Percentiles rank a stretch among this genome's conserved stretches.
Conservation (phyloP, 345 rosid genomes). For the Microthlaspi erraticum region DNA sequence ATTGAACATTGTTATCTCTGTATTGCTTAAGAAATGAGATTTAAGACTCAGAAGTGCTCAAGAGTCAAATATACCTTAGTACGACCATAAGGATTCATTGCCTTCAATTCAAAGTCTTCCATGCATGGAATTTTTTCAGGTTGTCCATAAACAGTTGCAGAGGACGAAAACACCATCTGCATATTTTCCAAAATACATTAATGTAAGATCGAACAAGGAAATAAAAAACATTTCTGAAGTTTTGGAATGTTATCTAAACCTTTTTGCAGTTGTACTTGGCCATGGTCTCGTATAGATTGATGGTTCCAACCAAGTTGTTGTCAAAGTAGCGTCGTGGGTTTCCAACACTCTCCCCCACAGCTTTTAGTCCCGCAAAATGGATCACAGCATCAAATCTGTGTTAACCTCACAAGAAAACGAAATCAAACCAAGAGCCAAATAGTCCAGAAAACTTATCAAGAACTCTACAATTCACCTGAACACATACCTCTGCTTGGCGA, state of each 20-base stretch:
- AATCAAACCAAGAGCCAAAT: background rate
- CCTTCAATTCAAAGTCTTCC: conserved; percentile 70
- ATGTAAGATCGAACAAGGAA: background rate
- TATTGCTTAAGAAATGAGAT: conserved; percentile 18
- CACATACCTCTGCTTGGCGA: conserved; percentile 63
- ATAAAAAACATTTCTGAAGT: background rate
- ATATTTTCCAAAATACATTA: conserved; percentile 13
- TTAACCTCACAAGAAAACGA: conserved; percentile 27
- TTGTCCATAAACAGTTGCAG: conserved; percentile 96
- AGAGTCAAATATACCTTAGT: conserved; percentile 66
- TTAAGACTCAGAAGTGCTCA: background rate
- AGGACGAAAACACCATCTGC: conserved; percentile 95
- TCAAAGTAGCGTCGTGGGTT: conserved; percentile 86
- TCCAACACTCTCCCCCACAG: conserved; percentile 85
- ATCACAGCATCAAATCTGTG: conserved; percentile 88
- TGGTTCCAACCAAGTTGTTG: conserved; percentile 75
- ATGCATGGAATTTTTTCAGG: conserved; percentile 84
- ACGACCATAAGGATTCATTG: conserved; percentile 96
- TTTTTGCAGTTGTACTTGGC: conserved; percentile 74
- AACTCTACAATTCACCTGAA: background rate
- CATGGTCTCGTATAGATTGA: conserved; percentile 74
- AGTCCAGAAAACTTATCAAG: conserved; percentile 17
- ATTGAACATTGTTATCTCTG: background rate
- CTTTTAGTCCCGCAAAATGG: conserved; percentile 94
- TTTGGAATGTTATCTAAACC: conserved; percentile 43